These are phyloP conservation scores for Schwanniomyces etchellsii DNA, from an alignment of 1,139 yeast genomes.

Conservation along the genomic window DNA sequence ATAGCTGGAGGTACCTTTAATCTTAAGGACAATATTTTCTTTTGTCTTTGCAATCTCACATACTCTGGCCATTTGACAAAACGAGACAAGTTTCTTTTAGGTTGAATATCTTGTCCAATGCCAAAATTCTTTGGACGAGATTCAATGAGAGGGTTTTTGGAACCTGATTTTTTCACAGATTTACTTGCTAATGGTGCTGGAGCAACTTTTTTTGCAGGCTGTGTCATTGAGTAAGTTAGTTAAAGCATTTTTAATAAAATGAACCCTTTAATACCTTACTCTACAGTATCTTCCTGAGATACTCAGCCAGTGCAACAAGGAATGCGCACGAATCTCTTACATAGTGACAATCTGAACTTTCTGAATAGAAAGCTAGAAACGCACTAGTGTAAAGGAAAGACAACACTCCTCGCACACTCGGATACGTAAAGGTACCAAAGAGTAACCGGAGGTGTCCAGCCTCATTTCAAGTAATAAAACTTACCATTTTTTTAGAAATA, in stretches of 20 bases:
- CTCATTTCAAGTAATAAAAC: constrained; percentile 1
- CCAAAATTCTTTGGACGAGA: constrained; percentile 38
- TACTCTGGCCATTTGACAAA: constrained; percentile 97
- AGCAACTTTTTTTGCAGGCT: constrained; percentile 52
- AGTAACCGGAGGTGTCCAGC: constrained; percentile 12
- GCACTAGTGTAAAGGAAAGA: constrained; percentile 16
- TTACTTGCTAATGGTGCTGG: constrained; percentile 47
- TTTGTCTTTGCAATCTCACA: constrained; percentile 87
- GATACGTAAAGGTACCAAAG: constrained; percentile 7
- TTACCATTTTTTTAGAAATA: neutral
- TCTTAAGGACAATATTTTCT: constrained; percentile 90
- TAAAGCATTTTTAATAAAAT: constrained; percentile 24
- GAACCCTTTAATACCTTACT: constrained; percentile 25
- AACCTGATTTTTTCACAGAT: constrained; percentile 18
- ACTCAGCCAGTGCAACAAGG: constrained; percentile 46
- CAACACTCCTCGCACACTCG: constrained; percentile 35
- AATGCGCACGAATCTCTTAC: constrained; percentile 28
- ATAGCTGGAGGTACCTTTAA: constrained; percentile 98
- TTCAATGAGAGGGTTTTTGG: constrained; percentile 37
- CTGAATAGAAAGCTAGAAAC: constrained; percentile 6
- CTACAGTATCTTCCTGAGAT: constrained; percentile 40
- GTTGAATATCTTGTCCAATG: constrained; percentile 38
- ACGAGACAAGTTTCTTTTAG: constrained; percentile 59
- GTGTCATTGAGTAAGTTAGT: constrained; percentile 63
- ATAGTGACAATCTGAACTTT: constrained; percentile 1